phyloP scores from a whole-genome alignment of 1,284 basidiomycete genomes.

The Trametes polyzona region DNA sequence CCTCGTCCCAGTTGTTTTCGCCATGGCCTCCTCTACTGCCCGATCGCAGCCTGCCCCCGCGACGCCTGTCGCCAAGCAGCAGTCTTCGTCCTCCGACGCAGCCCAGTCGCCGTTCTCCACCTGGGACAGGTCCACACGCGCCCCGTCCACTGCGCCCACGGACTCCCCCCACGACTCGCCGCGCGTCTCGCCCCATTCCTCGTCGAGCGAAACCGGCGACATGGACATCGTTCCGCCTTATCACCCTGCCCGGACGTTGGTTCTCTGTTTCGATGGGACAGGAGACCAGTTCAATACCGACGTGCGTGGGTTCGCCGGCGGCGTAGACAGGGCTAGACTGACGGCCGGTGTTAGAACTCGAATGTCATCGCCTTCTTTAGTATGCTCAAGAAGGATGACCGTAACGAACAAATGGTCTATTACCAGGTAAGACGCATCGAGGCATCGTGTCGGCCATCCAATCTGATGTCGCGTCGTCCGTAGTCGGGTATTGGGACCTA shows the following conservation, averaged over 20 bases:
- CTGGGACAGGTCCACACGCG: conserved; percentile 7
- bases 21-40: background rate
- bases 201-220: conserved; percentile 23
- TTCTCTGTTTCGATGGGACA: conserved; percentile 64
- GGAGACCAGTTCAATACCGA: conserved; percentile 59
- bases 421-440: conserved; percentile 52
- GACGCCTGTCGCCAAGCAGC: background rate
- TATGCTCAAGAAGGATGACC: conserved; percentile 56
- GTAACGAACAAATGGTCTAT: conserved; percentile 57
- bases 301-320: conserved; percentile 36
- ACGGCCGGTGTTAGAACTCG: conserved; percentile 47
- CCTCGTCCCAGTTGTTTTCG: background rate
- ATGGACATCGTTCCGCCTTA: conserved; percentile 36
- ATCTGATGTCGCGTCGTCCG: too few relatives aligned
- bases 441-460: too few relatives aligned
- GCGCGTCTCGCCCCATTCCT: conserved; percentile 3
- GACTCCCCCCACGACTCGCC: conserved; percentile 3
- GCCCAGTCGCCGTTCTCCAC: conserved; percentile 3
- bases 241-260: conserved; percentile 41
- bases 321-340: background rate
- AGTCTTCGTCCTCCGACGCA: background rate
- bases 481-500: conserved; percentile 60
- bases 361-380: conserved; percentile 64
- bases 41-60: too few relatives aligned
- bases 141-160: background rate